Conservation (phyloP, 2,329 filamentous ascomycete species). For the Pseudogymnoascus sp. region DNA sequence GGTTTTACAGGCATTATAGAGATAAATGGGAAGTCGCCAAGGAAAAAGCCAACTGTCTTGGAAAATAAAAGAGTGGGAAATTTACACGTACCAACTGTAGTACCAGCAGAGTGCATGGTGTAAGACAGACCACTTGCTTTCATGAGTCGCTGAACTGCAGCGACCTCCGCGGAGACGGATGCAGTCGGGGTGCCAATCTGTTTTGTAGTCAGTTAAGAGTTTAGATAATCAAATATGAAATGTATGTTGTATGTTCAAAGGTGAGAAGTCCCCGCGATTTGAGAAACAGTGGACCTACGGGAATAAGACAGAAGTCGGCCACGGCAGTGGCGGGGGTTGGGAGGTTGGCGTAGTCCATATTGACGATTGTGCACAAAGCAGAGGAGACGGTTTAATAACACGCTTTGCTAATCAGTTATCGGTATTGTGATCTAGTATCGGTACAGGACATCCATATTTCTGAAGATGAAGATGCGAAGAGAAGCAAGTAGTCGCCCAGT, state of each 20-base stretch:
- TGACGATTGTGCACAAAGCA: not conserved
- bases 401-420: not conserved
- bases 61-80: not conserved
- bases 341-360: slow-evolving; percentile 38
- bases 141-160: slow-evolving; percentile 79
- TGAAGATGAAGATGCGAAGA: not conserved
- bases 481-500: not conserved
- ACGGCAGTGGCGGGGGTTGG: slow-evolving; percentile 69
- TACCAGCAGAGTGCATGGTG: slow-evolving; percentile 89
- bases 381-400: not conserved
- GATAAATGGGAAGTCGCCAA: not conserved
- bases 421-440: not conserved
- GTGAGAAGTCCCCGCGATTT: not conserved
- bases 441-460: not conserved
- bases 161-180: slow-evolving; percentile 77
- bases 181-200: slow-evolving; percentile 73
- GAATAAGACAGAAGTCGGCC: slow-evolving; percentile 88
- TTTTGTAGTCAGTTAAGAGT: slow-evolving; percentile 3
- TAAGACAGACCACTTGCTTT: slow-evolving; percentile 74
- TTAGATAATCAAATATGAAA: not conserved
- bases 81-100: slow-evolving; percentile 68
- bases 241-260: not conserved
- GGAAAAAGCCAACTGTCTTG: not conserved
- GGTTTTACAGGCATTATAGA: not conserved
- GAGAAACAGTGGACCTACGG: slow-evolving; percentile 43